Base-by-base conservation (phyloP, 148 eudicot species). In the Rhododendron henanense region DNA sequence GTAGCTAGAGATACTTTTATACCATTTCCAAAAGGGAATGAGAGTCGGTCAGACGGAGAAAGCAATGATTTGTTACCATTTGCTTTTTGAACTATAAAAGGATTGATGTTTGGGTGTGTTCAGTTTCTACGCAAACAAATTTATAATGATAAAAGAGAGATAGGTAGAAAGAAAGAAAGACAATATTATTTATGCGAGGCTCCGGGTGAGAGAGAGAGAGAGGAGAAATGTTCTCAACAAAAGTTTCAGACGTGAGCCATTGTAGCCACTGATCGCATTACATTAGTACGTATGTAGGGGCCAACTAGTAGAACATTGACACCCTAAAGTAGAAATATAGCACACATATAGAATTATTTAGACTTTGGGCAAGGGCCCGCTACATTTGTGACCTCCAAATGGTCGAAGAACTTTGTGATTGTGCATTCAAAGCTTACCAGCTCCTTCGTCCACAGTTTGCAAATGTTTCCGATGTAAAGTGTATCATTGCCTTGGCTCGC, bases 401-500 rank as follows among this genome's bases (percentile, higher is more conserved):
- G 18, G 14, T 19, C 33, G 5, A 74, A 5, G 6, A 53, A 55
- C 79, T 67, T 81, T 10, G 71, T 5, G 55, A 6, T 71, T 57
- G 65, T 77, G 67, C 53, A 28, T 19, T 19, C 15, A 77, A 57
- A 63, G 69, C 89, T 87, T 90, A 90, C 91, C 37, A 6, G 86
- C 50, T 84, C 88, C 61, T 90, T 81, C 45, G 85, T 85, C 91
- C 91, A 90, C 53, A 65, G 45, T 81, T 81, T 90, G 88, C 91
- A 90, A 48, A 90, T 90, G 67, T 90, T 90, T 25, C 91, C 89
- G 74, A 90, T 14, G 80, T 71, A 90, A 45, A 90, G 91, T 19
- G 89, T 87, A 57, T 79, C 86, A 50, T 86, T 87, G 86, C 63
- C 87, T 67, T 87, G 79, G 85, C 91, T 90, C n/a, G 44, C 84